These are phyloP conservation scores for Blastomyces emzantsi DNA, from an alignment of 2,329 filamentous ascomycete species.

Conservation along the genomic window DNA sequence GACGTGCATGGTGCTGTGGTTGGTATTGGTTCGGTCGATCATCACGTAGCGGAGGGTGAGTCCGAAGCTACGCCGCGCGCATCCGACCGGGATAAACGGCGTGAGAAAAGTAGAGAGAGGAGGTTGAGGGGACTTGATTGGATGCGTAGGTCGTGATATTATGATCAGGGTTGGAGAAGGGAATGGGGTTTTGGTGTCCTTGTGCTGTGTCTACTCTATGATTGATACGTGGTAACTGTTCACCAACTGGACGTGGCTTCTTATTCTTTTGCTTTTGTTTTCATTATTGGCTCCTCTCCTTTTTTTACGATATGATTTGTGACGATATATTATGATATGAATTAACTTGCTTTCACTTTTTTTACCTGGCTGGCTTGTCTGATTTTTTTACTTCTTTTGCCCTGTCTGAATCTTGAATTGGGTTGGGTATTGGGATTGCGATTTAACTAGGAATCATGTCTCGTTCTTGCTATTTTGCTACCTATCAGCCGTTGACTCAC, in stretches of 20 bases:
- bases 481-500: not conserved
- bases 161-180: not conserved
- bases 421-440: not conserved
- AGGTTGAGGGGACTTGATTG: conserved; percentile 15
- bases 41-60: conserved; percentile 1
- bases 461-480: not conserved
- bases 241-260: not conserved
- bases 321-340: conserved; percentile 8
- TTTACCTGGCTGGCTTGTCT: conserved; percentile 7
- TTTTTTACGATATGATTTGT: conserved; percentile 8
- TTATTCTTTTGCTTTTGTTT: not conserved
- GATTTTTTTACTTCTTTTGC: not conserved
- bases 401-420: not conserved
- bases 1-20: not conserved
- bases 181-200: not conserved
- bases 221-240: not conserved
- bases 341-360: not conserved
- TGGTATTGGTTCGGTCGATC: conserved; percentile 11
- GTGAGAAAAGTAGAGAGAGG: conserved; percentile 10
- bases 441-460: not conserved
- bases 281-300: not conserved
- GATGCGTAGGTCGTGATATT: conserved; percentile 13
- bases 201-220: not conserved
- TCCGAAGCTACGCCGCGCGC: conserved; percentile 13
- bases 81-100: conserved; percentile 10